Conservation (phyloP, 768 basidiomycete genomes). For the Xerocomellus chrysenteron region DNA sequence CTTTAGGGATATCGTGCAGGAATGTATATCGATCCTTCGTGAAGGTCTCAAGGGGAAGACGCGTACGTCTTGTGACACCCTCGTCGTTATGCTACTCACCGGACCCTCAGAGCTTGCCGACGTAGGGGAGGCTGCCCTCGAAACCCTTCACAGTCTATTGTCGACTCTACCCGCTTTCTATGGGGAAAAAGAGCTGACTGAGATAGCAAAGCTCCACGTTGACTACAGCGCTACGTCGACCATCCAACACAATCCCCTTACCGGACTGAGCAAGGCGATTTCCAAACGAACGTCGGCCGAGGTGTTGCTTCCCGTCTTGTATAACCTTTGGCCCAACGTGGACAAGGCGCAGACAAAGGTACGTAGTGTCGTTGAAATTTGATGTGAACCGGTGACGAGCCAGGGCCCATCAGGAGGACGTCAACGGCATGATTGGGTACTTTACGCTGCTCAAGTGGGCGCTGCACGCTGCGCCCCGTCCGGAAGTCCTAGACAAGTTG, state of each 20-base stretch:
- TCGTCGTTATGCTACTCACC: conserved; percentile 1
- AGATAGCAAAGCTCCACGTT: conserved; percentile 57
- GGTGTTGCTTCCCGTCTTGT: conserved; percentile 63
- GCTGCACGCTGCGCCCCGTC: conserved; percentile 61
- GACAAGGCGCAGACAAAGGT: conserved; percentile 39
- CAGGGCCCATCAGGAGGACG: conserved; percentile 19
- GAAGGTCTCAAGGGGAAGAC: conserved; percentile 34
- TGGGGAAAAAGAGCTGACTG: conserved; percentile 55
- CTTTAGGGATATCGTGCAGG: conserved; percentile 68
- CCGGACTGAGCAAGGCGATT: conserved; percentile 56
- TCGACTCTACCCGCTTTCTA: conserved; percentile 82
- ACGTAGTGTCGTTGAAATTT: background rate
- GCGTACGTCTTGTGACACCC: conserved; percentile 29
- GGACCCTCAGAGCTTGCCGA: conserved; percentile 29
- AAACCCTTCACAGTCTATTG: conserved; percentile 67
- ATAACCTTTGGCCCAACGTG: conserved; percentile 52
- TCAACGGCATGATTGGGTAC: conserved; percentile 41
- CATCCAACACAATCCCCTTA: conserved; percentile 28
- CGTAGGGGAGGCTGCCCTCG: conserved; percentile 37
- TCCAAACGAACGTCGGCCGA: conserved; percentile 71
- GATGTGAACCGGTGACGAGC: background rate
- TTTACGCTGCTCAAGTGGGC: conserved; percentile 68
- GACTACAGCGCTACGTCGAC: conserved; percentile 33
- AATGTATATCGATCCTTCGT: conserved; percentile 50
- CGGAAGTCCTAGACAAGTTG: conserved; percentile 63